Percentiles rank a stretch among this genome's conserved stretches.
phyloP scores from a whole-genome alignment of 148 eudicot species.

The Silene conica region DNA sequence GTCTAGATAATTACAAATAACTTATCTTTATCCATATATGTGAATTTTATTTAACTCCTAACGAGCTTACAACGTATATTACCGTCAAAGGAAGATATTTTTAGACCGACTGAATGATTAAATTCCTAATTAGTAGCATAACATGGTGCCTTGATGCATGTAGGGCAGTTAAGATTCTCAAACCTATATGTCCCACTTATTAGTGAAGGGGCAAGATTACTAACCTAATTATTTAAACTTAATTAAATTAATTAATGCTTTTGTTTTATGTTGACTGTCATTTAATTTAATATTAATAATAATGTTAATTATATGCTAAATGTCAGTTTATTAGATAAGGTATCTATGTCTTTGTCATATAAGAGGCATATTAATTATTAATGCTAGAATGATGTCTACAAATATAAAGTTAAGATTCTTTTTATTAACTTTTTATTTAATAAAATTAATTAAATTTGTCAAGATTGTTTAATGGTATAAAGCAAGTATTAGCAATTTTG shows the following conservation, averaged over 20 bases:
- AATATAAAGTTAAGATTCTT: slow-evolving; percentile 5
- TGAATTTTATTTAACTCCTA: no score
- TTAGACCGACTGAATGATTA: no score
- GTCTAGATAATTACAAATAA: no score
- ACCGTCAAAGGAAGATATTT: no score
- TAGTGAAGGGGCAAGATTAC: background rate
- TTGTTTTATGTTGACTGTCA: background rate
- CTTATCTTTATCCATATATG: no score
- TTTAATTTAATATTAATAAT: background rate
- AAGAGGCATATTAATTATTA: background rate
- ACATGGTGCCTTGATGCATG: background rate
- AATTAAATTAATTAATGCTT: background rate
- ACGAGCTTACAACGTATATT: no score
- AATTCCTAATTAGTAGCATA: no score
- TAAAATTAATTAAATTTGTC: background rate
- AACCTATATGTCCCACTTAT: background rate
- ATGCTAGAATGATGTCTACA: background rate
- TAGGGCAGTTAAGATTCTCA: slow-evolving; percentile 3
- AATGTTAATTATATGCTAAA: background rate
- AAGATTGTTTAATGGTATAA: background rate
- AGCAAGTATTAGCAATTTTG: background rate
- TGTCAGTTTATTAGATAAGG: slow-evolving; percentile 7
- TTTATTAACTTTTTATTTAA: background rate
- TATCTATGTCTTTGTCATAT: background rate
- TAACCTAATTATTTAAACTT: background rate